Conservation (phyloP, 352 stramenopile species). For the Peronospora destructor region DNA sequence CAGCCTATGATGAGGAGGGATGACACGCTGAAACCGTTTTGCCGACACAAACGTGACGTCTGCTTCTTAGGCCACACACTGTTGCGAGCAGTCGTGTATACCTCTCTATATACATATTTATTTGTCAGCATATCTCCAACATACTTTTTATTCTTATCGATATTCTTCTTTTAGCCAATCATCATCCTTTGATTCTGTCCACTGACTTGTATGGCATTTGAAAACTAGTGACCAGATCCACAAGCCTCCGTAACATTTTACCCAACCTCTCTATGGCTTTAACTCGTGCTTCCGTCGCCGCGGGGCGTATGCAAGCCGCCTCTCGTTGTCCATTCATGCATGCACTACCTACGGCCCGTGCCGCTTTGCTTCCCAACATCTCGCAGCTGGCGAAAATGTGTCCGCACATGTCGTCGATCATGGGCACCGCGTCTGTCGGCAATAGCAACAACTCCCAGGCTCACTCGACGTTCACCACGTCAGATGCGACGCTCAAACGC, state of each 20-base stretch:
- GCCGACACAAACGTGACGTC: slow-evolving; percentile 11
- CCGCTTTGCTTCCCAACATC: slow-evolving; percentile 80
- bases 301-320: slow-evolving; percentile 59
- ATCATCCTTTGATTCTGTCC: neutral
- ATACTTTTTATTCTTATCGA: too few species aligned
- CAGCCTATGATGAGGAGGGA: slow-evolving; percentile 20
- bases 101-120: neutral
- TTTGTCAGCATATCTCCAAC: neutral
- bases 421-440: slow-evolving; percentile 47
- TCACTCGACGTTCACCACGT: slow-evolving; percentile 45
- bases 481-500: slow-evolving; percentile 62
- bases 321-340: slow-evolving; percentile 84
- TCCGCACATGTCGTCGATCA: slow-evolving; percentile 80
- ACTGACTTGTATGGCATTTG: slow-evolving; percentile 24
- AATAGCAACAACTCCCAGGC: slow-evolving; percentile 48
- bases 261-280: slow-evolving; percentile 38
- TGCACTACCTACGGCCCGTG: slow-evolving; percentile 59
- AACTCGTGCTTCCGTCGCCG: slow-evolving; percentile 59
- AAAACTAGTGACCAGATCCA: slow-evolving; percentile 27
- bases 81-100: too few species aligned
- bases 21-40: slow-evolving; percentile 20
- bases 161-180: slow-evolving; percentile 4
- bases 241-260: slow-evolving; percentile 7
- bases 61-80: slow-evolving; percentile 12
- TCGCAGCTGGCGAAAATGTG: slow-evolving; percentile 79